These are phyloP conservation scores for Chaetomium sp. DNA, from an alignment of 2,329 filamentous ascomycete species.

Conservation along the genomic window DNA sequence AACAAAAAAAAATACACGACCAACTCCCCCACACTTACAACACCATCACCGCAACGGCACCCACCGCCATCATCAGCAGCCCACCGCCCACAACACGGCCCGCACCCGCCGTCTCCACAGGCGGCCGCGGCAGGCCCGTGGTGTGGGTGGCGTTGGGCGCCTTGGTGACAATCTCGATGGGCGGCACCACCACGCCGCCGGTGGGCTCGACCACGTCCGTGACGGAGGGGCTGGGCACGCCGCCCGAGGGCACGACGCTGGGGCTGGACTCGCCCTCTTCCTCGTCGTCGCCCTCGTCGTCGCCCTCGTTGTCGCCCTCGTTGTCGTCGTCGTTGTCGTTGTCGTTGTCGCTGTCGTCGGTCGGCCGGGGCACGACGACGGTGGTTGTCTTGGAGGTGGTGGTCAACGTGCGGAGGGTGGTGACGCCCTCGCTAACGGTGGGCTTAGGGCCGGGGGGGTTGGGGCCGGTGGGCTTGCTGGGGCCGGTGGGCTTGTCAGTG, in stretches of 20 bases:
- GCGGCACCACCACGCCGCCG: slow-evolving; percentile 9
- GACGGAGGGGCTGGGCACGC: neutral
- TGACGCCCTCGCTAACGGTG: slow-evolving; percentile 12
- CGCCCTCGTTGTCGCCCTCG: neutral
- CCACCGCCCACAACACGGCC: slow-evolving; percentile 16
- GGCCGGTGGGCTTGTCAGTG: slow-evolving; percentile 26
- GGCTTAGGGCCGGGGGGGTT: slow-evolving; percentile 29
- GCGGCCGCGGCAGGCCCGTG: slow-evolving; percentile 7
- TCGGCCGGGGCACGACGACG: slow-evolving; percentile 19
- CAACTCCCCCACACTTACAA: neutral
- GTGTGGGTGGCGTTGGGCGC: neutral
- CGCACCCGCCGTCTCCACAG: slow-evolving; percentile 21
- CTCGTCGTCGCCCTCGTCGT: neutral
- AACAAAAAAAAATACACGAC: neutral
- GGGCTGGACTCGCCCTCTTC: no score
- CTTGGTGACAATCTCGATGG: slow-evolving; percentile 14
- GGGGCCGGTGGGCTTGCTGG: slow-evolving; percentile 27
- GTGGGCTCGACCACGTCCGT: slow-evolving; percentile 1
- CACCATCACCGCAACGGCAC: slow-evolving; percentile 20
- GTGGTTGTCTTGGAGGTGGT: slow-evolving; percentile 16
- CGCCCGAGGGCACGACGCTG: neutral
- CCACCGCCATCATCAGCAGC: slow-evolving; percentile 10
- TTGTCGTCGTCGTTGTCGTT: neutral
- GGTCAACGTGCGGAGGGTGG: slow-evolving; percentile 18
- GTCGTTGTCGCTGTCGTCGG: neutral